phyloP scores from a whole-genome alignment of 176 grass and related monocot genomes.

The Poa annua region DNA sequence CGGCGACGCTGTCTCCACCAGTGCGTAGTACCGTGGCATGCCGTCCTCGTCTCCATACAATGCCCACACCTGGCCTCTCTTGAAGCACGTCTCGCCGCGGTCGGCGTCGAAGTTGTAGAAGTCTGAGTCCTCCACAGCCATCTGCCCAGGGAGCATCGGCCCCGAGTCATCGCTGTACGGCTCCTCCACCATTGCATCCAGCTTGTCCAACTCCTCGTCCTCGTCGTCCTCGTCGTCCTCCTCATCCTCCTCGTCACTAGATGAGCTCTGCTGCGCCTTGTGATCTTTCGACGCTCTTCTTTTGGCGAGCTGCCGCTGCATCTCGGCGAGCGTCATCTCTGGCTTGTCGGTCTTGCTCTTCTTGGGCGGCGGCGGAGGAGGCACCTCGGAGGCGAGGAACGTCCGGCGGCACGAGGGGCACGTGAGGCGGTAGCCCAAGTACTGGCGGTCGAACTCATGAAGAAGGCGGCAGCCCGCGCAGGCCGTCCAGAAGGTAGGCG shows the following conservation, averaged over 20 bases:
- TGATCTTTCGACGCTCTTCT: constrained; percentile 41
- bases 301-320: constrained; percentile 66
- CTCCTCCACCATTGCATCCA: constrained; percentile 35
- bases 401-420: constrained; percentile 85
- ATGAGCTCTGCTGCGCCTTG: constrained; percentile 21
- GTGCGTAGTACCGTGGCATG: constrained; percentile 76
- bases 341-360: constrained; percentile 45
- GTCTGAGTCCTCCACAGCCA: constrained; percentile 87
- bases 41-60: constrained; percentile 88
- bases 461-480: constrained; percentile 81
- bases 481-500: constrained; percentile 82
- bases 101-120: constrained; percentile 90
- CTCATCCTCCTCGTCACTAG: constrained; percentile 18
- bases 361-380: constrained; percentile 48
- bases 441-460: constrained; percentile 84
- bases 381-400: constrained; percentile 81
- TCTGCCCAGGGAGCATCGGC: constrained; percentile 66
- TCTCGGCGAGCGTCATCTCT: constrained; percentile 84
- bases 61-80: constrained; percentile 90
- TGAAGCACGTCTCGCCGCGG: constrained; percentile 71
- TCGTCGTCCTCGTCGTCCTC: constrained; percentile 31
- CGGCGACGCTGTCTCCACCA: constrained; percentile 58
- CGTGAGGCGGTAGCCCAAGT: constrained; percentile 77
- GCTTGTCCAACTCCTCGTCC: not conserved
- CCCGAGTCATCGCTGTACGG: constrained; percentile 35